Evolutionary conservation across 2,329 filamentous ascomycete species (phyloP).

Genomic region (Periglandula ipomoeae): DNA sequence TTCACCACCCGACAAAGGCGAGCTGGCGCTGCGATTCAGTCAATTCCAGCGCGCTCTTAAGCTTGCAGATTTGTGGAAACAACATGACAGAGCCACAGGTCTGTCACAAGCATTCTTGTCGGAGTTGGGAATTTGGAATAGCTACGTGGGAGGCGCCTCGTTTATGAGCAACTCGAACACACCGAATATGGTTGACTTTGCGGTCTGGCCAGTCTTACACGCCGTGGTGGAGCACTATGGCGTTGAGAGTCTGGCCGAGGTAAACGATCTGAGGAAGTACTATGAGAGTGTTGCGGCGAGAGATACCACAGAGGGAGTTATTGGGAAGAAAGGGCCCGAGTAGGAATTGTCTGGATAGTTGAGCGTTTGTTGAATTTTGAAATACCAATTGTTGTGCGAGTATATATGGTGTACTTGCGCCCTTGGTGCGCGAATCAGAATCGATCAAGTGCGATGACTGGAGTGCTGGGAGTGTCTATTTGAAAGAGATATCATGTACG

Average conservation of each 20-base stretch:
- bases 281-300: conserved; percentile 22
- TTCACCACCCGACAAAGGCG: conserved; percentile 14
- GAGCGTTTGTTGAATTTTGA: not conserved
- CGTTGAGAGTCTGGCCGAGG: conserved; percentile 19
- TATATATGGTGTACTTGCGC: too few species aligned
- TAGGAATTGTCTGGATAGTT: not conserved
- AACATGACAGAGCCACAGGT: not conserved
- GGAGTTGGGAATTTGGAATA: conserved; percentile 33
- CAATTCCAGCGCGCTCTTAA: conserved; percentile 31
- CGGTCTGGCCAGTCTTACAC: conserved; percentile 47
- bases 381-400: not conserved
- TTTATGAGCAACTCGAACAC: not conserved
- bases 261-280: conserved; percentile 26
- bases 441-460: too few species aligned
- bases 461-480: too few species aligned
- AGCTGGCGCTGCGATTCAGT: conserved; percentile 28
- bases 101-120: conserved; percentile 15
- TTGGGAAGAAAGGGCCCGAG: conserved; percentile 9
- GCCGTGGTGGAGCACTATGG: conserved; percentile 29
- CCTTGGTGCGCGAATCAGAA: too few species aligned
- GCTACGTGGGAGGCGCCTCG: conserved; percentile 15
- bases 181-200: conserved; percentile 36
- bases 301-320: conserved; percentile 15
- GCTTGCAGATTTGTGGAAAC: conserved; percentile 21
- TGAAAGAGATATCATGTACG: too few species aligned